Evolutionary conservation across 2,329 filamentous ascomycete species (phyloP), one percentile per base, ranked within the genome.

Genomic region (Epichloe elymi): DNA sequence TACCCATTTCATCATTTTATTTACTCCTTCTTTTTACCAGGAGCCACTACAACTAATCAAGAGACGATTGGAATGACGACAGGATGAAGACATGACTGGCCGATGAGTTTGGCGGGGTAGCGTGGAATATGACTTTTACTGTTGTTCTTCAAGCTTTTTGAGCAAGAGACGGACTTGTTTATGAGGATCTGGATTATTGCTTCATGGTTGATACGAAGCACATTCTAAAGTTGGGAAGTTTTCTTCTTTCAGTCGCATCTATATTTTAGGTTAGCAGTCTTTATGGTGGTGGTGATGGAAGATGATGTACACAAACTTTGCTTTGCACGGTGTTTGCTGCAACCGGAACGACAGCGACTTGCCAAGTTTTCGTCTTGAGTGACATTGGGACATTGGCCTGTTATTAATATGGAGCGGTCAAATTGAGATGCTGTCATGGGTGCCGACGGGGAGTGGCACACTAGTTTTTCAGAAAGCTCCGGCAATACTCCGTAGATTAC

Each of bases 21-120:
- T 49, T 52, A 36, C 14, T 42, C 14, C 35, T 42, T 48, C 14
- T 47, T 48, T 48, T 36, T 39, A 19, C 45, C 39, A 19, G 30
- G 23, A 17, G n/a, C 40, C 44, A 36, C 8, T 15, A 40, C 15
- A 23, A 41, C 49, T 55, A 61, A 63, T 58, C 53, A 55, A 47
- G 56, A 56, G 56, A 63, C 58, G 61, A 62, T 54, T 55, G 61
- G 56, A 45, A 53, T 43, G 50, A 66, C 51, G 62, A 64, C 51
- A 57, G 60, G 58, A 66, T 57, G 62, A 65, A 56, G 59, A 59
- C 53, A 65, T 57, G 63, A 66, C 52, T 49, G 56, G 46, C 17
- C 6, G 33, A 5, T 46, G 33, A n/a, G 35, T 33, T 52, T 37
- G 20, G 39, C 50, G 41, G 33, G 3, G 39, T 45, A 44, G 42